phyloP scores from a whole-genome alignment of 768 basidiomycete genomes.

The Suillus subluteus region DNA sequence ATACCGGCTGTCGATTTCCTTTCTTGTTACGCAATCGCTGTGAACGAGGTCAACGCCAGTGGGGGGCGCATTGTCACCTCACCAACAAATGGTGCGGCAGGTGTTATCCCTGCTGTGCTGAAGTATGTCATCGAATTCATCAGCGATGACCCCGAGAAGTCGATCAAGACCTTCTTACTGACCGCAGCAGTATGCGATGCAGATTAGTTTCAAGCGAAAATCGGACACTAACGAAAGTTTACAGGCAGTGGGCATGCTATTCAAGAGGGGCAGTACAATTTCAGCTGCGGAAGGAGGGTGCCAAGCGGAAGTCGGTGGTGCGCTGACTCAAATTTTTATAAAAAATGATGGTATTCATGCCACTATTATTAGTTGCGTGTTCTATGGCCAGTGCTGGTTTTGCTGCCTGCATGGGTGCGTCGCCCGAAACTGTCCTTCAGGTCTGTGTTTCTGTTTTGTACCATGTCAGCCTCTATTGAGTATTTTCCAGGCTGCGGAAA shows the following conservation, averaged over 20 bases:
- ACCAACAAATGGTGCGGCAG: constrained; percentile 92
- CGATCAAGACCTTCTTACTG: constrained; percentile 85
- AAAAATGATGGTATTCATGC: constrained; percentile 10
- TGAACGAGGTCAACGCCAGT: constrained; percentile 92
- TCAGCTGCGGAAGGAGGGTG: constrained; percentile 96
- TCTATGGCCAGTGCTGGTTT: constrained; percentile 96
- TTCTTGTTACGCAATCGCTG: constrained; percentile 92
- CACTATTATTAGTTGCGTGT: constrained; percentile 67
- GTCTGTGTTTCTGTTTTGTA: constrained; percentile 35
- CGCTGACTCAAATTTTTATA: constrained; percentile 16
- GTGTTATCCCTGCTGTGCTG: constrained; percentile 89
- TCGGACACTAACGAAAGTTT: not conserved
- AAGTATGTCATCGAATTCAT: constrained; percentile 94
- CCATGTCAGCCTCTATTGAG: constrained; percentile 6
- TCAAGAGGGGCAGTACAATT: constrained; percentile 96
- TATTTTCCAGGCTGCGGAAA: constrained; percentile 72
- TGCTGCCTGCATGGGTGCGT: constrained; percentile 91
- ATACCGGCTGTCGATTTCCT: constrained; percentile 95
- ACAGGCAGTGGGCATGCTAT: constrained; percentile 91
- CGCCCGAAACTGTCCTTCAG: constrained; percentile 82
- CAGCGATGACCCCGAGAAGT: constrained; percentile 88
- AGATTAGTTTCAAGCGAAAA: not conserved
- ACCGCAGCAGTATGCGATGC: constrained; percentile 80
- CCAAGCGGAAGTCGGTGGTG: constrained; percentile 93
- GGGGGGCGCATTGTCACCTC: constrained; percentile 95